phyloP scores from a whole-genome alignment of 306 rosid genomes.

The Benincasa hispida region DNA sequence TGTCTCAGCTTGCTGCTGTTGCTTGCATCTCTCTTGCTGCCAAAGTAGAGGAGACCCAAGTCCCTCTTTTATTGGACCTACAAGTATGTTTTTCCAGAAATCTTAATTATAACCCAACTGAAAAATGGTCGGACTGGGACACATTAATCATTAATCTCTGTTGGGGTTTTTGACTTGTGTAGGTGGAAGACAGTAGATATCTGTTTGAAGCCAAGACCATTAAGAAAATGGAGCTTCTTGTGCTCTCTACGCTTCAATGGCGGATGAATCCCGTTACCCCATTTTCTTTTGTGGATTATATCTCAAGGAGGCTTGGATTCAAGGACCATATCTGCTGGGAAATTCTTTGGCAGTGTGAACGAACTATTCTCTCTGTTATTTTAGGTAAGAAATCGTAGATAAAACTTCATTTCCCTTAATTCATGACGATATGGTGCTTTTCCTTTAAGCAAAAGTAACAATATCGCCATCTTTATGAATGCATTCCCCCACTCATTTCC shows the following conservation, averaged over 20 bases:
- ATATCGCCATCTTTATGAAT: neutral
- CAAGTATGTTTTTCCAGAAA: constrained; percentile 36
- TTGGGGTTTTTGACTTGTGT: neutral
- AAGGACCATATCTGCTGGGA: constrained; percentile 50
- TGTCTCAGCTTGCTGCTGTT: constrained; percentile 68
- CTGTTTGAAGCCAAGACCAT: constrained; percentile 69
- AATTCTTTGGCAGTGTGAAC: constrained; percentile 44
- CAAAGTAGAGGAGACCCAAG: constrained; percentile 76
- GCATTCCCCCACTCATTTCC: neutral
- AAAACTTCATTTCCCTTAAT: neutral
- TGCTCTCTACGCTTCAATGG: constrained; percentile 86
- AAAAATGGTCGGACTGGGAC: neutral
- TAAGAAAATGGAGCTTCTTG: constrained; percentile 76
- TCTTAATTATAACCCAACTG: neutral
- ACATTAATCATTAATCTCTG: neutral
- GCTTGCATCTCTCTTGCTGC: constrained; percentile 87
- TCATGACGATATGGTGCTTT: neutral
- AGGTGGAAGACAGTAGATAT: constrained; percentile 64
- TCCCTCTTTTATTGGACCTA: constrained; percentile 57
- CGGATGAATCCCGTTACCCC: constrained; percentile 82
- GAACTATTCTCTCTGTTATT: constrained; percentile 36
- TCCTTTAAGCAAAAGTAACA: neutral
- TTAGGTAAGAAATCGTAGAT: constrained; percentile 26
- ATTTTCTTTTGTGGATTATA: constrained; percentile 56
- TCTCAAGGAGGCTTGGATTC: constrained; percentile 54